Percentiles rank a stretch among this genome's conserved stretches.
phyloP scores from a whole-genome alignment of 257 asterid genomes.

The Forsythia viridissima region DNA sequence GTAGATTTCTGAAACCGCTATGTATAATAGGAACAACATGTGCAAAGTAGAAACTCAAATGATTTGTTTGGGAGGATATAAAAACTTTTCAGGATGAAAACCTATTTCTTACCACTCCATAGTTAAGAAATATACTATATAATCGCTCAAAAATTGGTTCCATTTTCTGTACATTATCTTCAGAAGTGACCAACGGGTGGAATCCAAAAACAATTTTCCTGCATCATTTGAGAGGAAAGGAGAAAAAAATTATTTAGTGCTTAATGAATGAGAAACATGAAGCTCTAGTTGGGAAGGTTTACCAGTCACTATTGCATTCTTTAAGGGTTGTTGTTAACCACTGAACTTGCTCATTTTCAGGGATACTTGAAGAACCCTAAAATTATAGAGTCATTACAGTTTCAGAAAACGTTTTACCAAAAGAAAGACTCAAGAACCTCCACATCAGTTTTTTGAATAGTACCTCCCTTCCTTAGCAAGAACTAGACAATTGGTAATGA shows the following conservation, averaged over 20 bases:
- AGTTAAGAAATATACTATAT: constrained; percentile 31
- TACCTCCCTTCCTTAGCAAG: background rate
- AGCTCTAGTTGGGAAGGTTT: background rate
- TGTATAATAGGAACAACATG: background rate
- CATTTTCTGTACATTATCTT: constrained; percentile 19
- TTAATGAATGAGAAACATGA: background rate
- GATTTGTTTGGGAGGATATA: background rate
- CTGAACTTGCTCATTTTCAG: constrained; percentile 35
- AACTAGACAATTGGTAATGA: background rate
- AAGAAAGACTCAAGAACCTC: background rate
- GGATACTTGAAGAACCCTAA: constrained; percentile 41
- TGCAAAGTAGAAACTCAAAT: background rate
- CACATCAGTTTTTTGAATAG: background rate
- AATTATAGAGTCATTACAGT: constrained; percentile 5
- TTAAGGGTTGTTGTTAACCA: constrained; percentile 53
- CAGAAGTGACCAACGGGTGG: constrained; percentile 42
- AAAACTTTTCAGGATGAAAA: background rate
- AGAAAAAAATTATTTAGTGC: background rate
- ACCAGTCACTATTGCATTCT: constrained; percentile 59
- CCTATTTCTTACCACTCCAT: constrained; percentile 51
- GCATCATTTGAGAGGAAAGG: constrained; percentile 17
- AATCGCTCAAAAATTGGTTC: constrained; percentile 25
- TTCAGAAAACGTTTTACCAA: background rate
- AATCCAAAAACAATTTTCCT: constrained; percentile 62
- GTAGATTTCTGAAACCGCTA: background rate